Conservation (phyloP, 768 basidiomycete genomes). For the Auriscalpium vulgare region DNA sequence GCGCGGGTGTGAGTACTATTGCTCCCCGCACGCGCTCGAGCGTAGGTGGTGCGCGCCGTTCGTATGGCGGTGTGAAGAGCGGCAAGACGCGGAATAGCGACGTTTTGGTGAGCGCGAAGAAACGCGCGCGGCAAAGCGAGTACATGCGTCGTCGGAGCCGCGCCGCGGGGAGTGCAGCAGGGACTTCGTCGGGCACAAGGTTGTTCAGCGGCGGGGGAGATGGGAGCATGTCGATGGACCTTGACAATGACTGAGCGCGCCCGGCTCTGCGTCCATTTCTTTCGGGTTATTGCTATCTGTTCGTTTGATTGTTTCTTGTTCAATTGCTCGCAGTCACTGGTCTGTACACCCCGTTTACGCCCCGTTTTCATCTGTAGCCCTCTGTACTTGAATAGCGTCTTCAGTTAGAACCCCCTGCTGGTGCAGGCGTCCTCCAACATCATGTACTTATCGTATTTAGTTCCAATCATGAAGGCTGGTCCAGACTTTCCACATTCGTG, state of each 20-base stretch:
- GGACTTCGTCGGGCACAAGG: background rate
- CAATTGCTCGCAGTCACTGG: background rate
- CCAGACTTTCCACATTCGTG: background rate
- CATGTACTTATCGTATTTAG: background rate
- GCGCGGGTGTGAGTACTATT: constrained; percentile 3
- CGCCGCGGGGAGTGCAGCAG: constrained; percentile 12
- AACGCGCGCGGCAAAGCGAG: constrained; percentile 70
- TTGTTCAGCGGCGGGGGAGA: constrained; percentile 1
- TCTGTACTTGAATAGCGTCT: background rate
- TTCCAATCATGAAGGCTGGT: background rate
- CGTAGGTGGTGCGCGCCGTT: constrained; percentile 26
- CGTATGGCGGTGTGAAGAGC: constrained; percentile 23
- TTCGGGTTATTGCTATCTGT: background rate
- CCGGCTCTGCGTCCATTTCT: background rate
- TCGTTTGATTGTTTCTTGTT: background rate
- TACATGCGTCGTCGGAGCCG: constrained; percentile 52
- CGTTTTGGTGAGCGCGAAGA: constrained; percentile 60
- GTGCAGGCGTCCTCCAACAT: background rate
- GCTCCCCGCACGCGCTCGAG: constrained; percentile 42
- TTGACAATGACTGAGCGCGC: constrained; percentile 3
- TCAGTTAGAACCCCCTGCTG: background rate
- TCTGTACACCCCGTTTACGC: background rate
- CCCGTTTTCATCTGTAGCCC: background rate
- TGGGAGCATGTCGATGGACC: constrained; percentile 12
- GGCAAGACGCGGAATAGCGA: constrained; percentile 21